Evolutionary conservation across 495 filamentous ascomycete species (phyloP), one percentile per base, ranked within the genome.

Genomic region (Alectoria sarmentosa): DNA sequence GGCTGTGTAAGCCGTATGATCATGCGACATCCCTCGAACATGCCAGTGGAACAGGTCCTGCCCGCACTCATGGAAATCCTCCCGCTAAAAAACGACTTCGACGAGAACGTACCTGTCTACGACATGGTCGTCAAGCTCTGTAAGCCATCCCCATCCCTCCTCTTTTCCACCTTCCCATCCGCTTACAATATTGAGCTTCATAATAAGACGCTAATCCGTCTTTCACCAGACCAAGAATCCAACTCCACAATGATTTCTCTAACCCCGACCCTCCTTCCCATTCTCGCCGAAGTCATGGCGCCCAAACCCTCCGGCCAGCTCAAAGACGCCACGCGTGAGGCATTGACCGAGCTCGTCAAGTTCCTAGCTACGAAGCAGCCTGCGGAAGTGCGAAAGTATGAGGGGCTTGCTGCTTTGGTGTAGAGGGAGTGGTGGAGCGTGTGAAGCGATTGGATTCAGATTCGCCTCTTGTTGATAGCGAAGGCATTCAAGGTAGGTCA

Each of bases 1-100:
- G 94, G 94, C 42, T 98, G 95, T 74, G 80, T 98, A 36, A 86
- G 83, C 71, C 88, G 94, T 66, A 92, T 98, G 90, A 96, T 97
- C 73, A 82, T 89, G 72, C 85, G 86, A 63, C 84, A 91, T 72
- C 88, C 89, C 15, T 86, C 91, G 57, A 83, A 83, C 60, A 84
- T 97, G 10, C 92, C 92, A 8, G 79, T 91, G 63, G 76, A 82
- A 63, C 86, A 96, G 15, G 89, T 96, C 26, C 82, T 98, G 2
- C 92, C 92, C 32, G 85, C 83, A 4, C 80, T 98, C 49, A 83
- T 94, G 26, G 81, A 80, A 61, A 81, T 94, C 17, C 81, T 98
- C 55, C 94, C 94, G 34, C 77, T 98, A 69, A 91, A 89, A 77
- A 92, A 96, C 69, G 94, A 98, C 74, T 98, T 84, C 67, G 92